These are phyloP conservation scores for Sporopachydermia cereana DNA, from an alignment of 1,139 yeast species.

Conservation along the genomic window DNA sequence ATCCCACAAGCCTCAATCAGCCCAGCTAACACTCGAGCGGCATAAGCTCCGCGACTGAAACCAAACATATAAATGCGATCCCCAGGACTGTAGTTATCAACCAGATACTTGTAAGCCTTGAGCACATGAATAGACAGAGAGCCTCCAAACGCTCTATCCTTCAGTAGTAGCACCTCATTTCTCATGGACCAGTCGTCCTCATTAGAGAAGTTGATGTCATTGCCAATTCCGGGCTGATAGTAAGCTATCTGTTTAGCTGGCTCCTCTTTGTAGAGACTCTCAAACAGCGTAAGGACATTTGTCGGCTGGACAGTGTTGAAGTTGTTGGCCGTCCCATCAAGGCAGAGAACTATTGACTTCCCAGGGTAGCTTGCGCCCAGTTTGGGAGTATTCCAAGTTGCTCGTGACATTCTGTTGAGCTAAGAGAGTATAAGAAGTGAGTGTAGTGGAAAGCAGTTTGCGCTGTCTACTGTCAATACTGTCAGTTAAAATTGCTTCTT, in stretches of 20 bases:
- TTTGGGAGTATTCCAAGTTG: background rate
- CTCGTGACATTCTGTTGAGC: background rate
- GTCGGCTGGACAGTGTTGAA: slow-evolving; percentile 26
- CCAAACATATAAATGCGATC: slow-evolving; percentile 28
- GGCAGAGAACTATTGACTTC: slow-evolving; percentile 20
- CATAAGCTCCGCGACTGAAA: slow-evolving; percentile 29
- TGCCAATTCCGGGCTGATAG: slow-evolving; percentile 31
- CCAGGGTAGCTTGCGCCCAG: background rate
- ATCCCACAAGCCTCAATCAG: slow-evolving; percentile 29
- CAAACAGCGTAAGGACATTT: slow-evolving; percentile 24
- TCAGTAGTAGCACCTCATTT: slow-evolving; percentile 7
- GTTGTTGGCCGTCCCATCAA: slow-evolving; percentile 29
- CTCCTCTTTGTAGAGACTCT: slow-evolving; percentile 22
- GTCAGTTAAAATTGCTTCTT: too few species aligned
- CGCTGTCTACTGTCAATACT: too few species aligned
- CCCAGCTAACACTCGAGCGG: slow-evolving; percentile 28
- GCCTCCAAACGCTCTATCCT: slow-evolving; percentile 25
- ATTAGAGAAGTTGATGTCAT: slow-evolving; percentile 17
- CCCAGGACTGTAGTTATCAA: slow-evolving; percentile 22
- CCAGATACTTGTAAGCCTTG: slow-evolving; percentile 26
- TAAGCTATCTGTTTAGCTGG: slow-evolving; percentile 23
- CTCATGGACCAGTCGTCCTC: background rate
- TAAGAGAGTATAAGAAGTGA: too few species aligned
- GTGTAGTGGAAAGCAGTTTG: too few species aligned
- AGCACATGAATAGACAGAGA: slow-evolving; percentile 25